Evolutionary conservation across 352 stramenopile species (phyloP).

Genomic region (Blastocystis sp.): DNA sequence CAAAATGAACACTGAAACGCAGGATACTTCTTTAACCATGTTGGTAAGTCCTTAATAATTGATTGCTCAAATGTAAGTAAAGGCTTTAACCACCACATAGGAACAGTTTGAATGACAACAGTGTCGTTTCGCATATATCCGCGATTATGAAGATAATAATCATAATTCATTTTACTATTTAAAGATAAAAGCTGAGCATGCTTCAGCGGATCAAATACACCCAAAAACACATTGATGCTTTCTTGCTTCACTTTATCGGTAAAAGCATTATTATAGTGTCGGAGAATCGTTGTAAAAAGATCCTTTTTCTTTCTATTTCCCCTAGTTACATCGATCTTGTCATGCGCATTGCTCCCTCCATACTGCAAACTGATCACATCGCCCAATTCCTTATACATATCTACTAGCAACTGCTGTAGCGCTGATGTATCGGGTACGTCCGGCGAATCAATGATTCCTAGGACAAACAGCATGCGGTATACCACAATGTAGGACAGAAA

Average conservation of each 20-base stretch:
- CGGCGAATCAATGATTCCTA: constrained; percentile 38
- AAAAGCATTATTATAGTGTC: constrained; percentile 99
- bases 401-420: constrained; percentile 10
- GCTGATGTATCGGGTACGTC: neutral
- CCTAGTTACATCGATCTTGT: constrained; percentile 81
- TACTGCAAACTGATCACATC: constrained; percentile 98
- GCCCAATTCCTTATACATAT: constrained; percentile 86
- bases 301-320: constrained; percentile 64
- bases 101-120: constrained; percentile 69
- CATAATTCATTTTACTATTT: constrained; percentile 74
- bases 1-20: neutral
- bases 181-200: constrained; percentile 62
- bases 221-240: constrained; percentile 98
- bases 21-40: neutral
- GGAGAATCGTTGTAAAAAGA: constrained; percentile 90
- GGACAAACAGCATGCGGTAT: constrained; percentile 30
- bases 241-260: constrained; percentile 96
- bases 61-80: constrained; percentile 72
- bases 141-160: constrained; percentile 83
- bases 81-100: constrained; percentile 78
- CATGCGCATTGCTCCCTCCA: constrained; percentile 94
- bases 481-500: constrained; percentile 68
- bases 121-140: constrained; percentile 69
- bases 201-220: constrained; percentile 75
- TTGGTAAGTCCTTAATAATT: constrained; percentile 21